Evolutionary conservation across 1,139 yeast species (phyloP).

Genomic region (Debaryomyces robertsiae): DNA sequence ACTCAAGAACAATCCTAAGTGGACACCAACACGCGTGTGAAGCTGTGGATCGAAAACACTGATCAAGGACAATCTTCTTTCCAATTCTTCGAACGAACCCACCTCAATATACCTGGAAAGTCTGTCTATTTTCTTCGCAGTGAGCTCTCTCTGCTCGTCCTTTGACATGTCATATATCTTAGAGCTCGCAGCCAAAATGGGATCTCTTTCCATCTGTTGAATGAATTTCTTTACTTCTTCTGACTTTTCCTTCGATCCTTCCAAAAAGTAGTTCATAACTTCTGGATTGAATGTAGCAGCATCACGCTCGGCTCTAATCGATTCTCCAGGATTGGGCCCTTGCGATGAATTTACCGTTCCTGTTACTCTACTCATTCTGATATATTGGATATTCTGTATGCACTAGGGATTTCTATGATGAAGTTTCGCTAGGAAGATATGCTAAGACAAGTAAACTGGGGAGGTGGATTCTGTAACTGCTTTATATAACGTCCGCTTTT

Average conservation of each 20-base stretch:
- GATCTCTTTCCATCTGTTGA: conserved; percentile 55
- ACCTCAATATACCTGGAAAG: conserved; percentile 47
- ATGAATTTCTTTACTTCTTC: conserved; percentile 34
- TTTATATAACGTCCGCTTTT: too few species aligned
- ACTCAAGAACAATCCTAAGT: conserved; percentile 50
- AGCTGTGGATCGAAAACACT: conserved; percentile 53
- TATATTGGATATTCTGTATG: too few species aligned
- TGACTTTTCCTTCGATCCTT: conserved; percentile 42
- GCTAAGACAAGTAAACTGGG: too few species aligned
- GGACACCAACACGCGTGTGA: conserved; percentile 52
- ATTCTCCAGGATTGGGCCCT: conserved; percentile 40
- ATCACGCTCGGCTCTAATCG: conserved; percentile 38
- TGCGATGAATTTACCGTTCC: conserved; percentile 11
- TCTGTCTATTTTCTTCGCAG: conserved; percentile 47
- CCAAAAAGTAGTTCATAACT: conserved; percentile 50
- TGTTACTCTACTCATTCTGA: conserved; percentile 10
- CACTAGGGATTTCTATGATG: too few species aligned
- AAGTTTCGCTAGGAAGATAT: too few species aligned
- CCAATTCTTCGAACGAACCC: conserved; percentile 41
- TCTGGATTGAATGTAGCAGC: conserved; percentile 40
- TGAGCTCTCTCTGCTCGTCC: conserved; percentile 44
- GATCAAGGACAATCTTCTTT: conserved; percentile 42
- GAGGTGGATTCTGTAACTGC: too few species aligned
- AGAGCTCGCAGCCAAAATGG: conserved; percentile 41
- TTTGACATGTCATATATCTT: conserved; percentile 43